Evolutionary conservation across 31 red algal genomes (phyloP).

Genomic region (Porphyra umbilicalis): DNA sequence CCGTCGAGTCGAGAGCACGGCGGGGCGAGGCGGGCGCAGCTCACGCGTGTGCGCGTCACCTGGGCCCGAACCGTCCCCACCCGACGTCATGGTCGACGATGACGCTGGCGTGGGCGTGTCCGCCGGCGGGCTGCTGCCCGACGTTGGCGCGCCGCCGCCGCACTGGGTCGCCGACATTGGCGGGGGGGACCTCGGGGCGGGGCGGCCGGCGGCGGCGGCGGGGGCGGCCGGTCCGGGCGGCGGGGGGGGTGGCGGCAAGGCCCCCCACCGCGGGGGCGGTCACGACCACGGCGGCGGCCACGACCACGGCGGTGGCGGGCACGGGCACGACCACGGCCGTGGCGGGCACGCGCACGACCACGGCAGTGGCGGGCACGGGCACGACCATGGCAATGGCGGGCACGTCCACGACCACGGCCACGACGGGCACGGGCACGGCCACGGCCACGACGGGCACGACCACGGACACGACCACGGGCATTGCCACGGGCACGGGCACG

Average conservation of each 20-base stretch:
- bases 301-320: background rate
- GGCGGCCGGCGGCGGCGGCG: background rate
- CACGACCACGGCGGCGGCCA: background rate
- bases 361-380: background rate
- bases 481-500: background rate
- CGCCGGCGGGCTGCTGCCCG: too few species aligned
- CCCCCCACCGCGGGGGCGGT: background rate
- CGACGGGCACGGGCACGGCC: slow-evolving; percentile 9
- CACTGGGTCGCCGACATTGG: background rate
- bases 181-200: background rate
- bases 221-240: background rate
- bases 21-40: too few species aligned
- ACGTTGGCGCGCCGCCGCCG: background rate
- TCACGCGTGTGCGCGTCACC: too few species aligned
- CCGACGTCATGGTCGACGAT: background rate
- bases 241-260: background rate
- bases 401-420: slow-evolving; percentile 5
- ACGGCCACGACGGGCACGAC: background rate
- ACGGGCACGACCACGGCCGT: background rate
- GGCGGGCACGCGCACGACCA: too few species aligned
- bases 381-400: slow-evolving; percentile 17
- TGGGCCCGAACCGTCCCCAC: too few species aligned
- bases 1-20: too few species aligned
- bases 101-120: too few species aligned
- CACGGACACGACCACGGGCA: background rate